Conservation (phyloP, 225 moss, liverwort and hornwort species). For the Straminergon stramineum region DNA sequence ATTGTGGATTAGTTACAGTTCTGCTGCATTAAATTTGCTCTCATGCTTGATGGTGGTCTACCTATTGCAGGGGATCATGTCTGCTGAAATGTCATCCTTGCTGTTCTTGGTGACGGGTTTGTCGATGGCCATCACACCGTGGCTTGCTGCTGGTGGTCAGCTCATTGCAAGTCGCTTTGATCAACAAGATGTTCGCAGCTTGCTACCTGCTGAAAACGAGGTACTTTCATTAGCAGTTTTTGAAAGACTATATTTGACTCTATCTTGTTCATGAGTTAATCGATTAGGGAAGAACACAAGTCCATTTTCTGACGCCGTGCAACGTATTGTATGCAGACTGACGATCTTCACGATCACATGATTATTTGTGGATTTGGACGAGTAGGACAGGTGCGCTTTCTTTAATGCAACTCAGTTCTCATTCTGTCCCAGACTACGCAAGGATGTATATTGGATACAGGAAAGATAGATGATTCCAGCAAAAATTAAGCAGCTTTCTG, state of each 20-base stretch:
- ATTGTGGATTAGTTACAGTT: not conserved
- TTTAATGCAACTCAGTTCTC: not conserved
- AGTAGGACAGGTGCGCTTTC: conserved; percentile 73
- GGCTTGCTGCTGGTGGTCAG: conserved; percentile 99
- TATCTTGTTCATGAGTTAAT: not conserved
- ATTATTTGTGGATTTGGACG: conserved; percentile 98
- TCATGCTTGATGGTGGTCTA: not conserved
- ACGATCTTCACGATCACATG: conserved; percentile 92
- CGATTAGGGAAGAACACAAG: not conserved
- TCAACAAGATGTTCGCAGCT: conserved; percentile 93
- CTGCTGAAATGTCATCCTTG: conserved; percentile 75
- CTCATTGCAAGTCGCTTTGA: conserved; percentile 89
- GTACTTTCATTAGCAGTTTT: conserved; percentile 15
- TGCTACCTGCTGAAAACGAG: conserved; percentile 94
- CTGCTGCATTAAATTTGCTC: not conserved
- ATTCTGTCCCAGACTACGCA: not conserved
- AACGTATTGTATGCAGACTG: conserved; percentile 59
- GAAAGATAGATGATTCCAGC: not conserved
- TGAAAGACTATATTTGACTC: not conserved
- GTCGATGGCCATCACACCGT: conserved; percentile 97
- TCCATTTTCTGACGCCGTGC: not conserved
- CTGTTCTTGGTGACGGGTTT: conserved; percentile 91
- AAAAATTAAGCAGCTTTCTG: not conserved
- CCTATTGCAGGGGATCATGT: conserved; percentile 75
- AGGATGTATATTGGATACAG: not conserved